Conservation (phyloP, 2,329 filamentous ascomycete genomes). For the Apiospora kogelbergensis region DNA sequence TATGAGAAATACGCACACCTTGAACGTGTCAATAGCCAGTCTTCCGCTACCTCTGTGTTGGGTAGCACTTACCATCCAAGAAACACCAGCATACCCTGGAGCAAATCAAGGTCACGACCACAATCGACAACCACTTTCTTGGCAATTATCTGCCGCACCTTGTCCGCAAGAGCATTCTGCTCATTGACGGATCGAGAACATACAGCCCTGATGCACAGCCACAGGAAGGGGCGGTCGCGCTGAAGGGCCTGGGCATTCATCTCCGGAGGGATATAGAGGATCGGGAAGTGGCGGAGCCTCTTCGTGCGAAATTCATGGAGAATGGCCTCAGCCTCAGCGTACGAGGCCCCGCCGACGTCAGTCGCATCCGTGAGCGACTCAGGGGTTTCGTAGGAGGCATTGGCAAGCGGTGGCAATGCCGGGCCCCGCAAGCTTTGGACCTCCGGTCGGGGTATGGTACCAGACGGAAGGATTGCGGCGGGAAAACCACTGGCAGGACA, state of each 20-base stretch:
- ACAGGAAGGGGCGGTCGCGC: constrained; percentile 42
- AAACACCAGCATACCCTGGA: constrained; percentile 49
- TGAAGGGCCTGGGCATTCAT: constrained; percentile 23
- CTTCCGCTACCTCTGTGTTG: not conserved
- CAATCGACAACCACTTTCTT: constrained; percentile 46
- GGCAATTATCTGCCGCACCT: constrained; percentile 43
- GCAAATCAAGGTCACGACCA: constrained; percentile 51
- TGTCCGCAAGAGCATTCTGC: constrained; percentile 39
- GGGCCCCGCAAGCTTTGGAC: not conserved
- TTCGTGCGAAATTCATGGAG: constrained; percentile 24
- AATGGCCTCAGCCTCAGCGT: not conserved
- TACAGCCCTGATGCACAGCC: constrained; percentile 48
- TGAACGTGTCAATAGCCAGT: not conserved
- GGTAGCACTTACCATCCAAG: constrained; percentile 43
- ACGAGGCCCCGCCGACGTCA: not conserved
- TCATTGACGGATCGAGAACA: constrained; percentile 41
- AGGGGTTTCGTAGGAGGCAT: not conserved
- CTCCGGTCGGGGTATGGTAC: not conserved
- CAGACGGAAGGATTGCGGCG: not conserved
- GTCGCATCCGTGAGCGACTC: not conserved
- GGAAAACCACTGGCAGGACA: not conserved
- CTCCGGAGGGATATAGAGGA: constrained; percentile 26
- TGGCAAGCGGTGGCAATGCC: not conserved
- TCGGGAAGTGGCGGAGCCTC: constrained; percentile 22
- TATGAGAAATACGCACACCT: constrained; percentile 37